phyloP scores from a whole-genome alignment of 2,329 filamentous ascomycete genomes.

The Byssothecium circinans region DNA sequence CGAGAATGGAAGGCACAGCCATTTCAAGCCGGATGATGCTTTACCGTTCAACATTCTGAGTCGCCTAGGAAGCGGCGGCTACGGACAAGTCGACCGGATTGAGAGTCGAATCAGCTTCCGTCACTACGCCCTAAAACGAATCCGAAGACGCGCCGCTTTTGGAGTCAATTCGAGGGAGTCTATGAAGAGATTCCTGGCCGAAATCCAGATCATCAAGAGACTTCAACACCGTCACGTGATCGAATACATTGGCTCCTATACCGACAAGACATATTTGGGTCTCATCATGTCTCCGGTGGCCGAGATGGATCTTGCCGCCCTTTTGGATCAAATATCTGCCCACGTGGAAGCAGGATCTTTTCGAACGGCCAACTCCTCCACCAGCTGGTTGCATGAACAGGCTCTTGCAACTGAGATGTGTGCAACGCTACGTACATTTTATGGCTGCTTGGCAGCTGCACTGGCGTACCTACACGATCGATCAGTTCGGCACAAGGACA shows the following conservation, averaged over 20 bases:
- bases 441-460: no score
- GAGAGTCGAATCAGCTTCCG: constrained; percentile 25
- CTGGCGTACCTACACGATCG: no score
- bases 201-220: constrained; percentile 31
- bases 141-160: constrained; percentile 21
- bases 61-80: constrained; percentile 25
- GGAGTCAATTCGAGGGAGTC: constrained; percentile 7
- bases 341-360: no score
- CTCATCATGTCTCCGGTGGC: constrained; percentile 33
- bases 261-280: constrained; percentile 25
- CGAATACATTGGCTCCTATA: constrained; percentile 34
- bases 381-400: no score
- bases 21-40: constrained; percentile 22
- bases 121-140: constrained; percentile 35
- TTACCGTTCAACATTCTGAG: constrained; percentile 23
- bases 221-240: constrained; percentile 33
- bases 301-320: constrained; percentile 18
- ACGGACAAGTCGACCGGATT: constrained; percentile 28
- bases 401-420: no score
- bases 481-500: no score
- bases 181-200: constrained; percentile 26
- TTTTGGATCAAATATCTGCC: constrained; percentile 5
- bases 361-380: no score
- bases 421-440: no score
- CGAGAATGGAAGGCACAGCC: constrained; percentile 17